Base-by-base conservation (phyloP, 2,329 filamentous ascomycete genomes). In the Fusarium sp. region DNA sequence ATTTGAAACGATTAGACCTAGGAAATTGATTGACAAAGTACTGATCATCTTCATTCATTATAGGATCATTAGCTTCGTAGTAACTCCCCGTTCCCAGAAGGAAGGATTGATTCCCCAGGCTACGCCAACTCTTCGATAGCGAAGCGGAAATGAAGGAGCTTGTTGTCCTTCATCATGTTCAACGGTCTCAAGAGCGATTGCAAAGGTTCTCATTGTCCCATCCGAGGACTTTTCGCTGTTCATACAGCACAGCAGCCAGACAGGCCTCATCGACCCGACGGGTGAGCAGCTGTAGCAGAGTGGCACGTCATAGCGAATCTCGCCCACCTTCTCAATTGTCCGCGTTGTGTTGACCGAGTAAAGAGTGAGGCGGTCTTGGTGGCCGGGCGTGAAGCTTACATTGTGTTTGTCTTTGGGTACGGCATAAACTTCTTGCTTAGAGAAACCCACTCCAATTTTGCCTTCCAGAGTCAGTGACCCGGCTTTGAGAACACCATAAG, bases 161-260 rank as follows among this genome's bases (percentile, higher is more conserved):
- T 37, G 18, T 15, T 60, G 30, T 8, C 3, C 27, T 7, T 53
- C 57, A 4, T 47, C 48, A 31, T 9, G 16, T 5, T 36, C 47
- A 27, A 15, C 46, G 5, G 15, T 37, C n/a, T 60, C 15, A 10
- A 60, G 34, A 8, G 16, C 48, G 27, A 60, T 60, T 3, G 57
- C 57, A 53, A 40, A 53, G 1, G 57, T 60, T 9, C 34, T 30
- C 30, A 53, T 47, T 7, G 31, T 60, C 10, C 48, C 57, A 10
- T 47, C 40, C 16, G 28, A 7, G 7, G 40, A 53, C 34, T 37
- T 47, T 30, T 60, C 18, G 30, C 48, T 53, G 30, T 60, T 53
- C 57, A 60, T 60, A 53, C 57, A 53, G 16, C 57, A 60, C 8
- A 60, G 40, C 10, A 60, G 23, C 39, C 39, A 60, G 15, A 53